A percentile compares a stretch with the other conserved stretches of the same genome.
phyloP scores from a whole-genome alignment of 2,329 filamentous ascomycete species.

The Sarocladium brachiariae region DNA sequence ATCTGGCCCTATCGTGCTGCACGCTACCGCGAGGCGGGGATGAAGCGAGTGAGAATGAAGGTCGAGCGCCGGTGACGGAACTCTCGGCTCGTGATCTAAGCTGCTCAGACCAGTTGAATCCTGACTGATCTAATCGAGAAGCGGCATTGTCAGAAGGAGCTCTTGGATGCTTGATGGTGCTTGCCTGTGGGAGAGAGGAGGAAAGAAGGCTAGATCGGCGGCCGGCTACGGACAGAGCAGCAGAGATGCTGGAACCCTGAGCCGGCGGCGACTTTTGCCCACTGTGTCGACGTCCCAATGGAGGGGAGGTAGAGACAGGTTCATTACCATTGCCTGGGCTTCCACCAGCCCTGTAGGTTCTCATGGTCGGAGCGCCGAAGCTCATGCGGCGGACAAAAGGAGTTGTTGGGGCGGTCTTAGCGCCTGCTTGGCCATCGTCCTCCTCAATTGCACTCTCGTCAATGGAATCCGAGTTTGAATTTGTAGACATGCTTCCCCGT shows the following conservation, averaged over 20 bases:
- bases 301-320: constrained; percentile 30
- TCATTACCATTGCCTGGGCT: constrained; percentile 61
- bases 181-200: constrained; percentile 45
- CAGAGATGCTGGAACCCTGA: constrained; percentile 24
- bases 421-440: constrained; percentile 45
- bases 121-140: constrained; percentile 67
- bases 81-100: constrained; percentile 87
- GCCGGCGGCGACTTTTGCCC: constrained; percentile 22
- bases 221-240: constrained; percentile 25
- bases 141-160: constrained; percentile 57
- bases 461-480: constrained; percentile 49
- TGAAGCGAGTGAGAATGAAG: constrained; percentile 53
- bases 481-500: constrained; percentile 64
- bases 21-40: constrained; percentile 29
- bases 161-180: constrained; percentile 49
- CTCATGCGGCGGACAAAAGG: constrained; percentile 82
- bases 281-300: constrained; percentile 23
- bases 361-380: constrained; percentile 75
- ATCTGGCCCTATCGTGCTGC: constrained; percentile 61
- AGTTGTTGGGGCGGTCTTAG: constrained; percentile 56
- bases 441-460: constrained; percentile 72
- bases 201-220: constrained; percentile 30
- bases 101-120: constrained; percentile 96
- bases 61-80: constrained; percentile 50
- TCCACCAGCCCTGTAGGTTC: constrained; percentile 43